Conservation (phyloP, 805 yeast species). For the Pichia cephalocereana region DNA sequence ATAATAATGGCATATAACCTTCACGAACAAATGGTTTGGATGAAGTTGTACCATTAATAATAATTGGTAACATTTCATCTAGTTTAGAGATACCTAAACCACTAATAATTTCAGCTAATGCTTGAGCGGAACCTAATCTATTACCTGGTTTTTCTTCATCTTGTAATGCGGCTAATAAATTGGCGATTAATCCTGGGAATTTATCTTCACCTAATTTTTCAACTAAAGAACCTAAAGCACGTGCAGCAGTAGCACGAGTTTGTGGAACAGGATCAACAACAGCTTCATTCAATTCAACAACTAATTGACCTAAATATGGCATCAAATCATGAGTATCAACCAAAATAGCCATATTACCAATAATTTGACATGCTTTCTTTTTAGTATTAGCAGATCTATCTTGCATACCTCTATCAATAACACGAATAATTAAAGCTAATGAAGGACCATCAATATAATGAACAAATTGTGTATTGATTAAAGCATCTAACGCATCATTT, state of each 20-base stretch:
- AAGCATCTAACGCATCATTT: slow-evolving; percentile 75
- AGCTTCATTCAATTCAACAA: slow-evolving; percentile 78
- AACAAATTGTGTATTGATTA: slow-evolving; percentile 86
- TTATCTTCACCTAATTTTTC: slow-evolving; percentile 94
- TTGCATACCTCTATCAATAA: slow-evolving; percentile 88
- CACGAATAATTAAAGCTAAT: slow-evolving; percentile 87
- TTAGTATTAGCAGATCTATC: slow-evolving; percentile 92
- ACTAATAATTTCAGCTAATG: slow-evolving; percentile 83
- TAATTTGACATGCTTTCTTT: slow-evolving; percentile 93
- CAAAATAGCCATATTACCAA: slow-evolving; percentile 95
- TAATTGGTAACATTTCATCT: slow-evolving; percentile 80
- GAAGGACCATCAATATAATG: slow-evolving; percentile 99
- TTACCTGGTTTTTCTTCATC: slow-evolving; percentile 81
- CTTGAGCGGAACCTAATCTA: slow-evolving; percentile 95
- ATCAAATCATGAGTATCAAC: slow-evolving; percentile 80
- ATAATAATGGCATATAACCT: slow-evolving; percentile 82
- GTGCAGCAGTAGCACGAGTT: slow-evolving; percentile 94
- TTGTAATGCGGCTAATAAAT: slow-evolving; percentile 62
- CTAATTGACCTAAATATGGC: slow-evolving; percentile 73
- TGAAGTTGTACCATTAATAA: slow-evolving; percentile 61
- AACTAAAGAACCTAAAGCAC: slow-evolving; percentile 93
- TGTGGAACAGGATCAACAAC: slow-evolving; percentile 99
- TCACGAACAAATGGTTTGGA: slow-evolving; percentile 71
- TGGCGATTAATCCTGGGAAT: slow-evolving; percentile 86
- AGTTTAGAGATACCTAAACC: slow-evolving; percentile 84